These are phyloP conservation scores for Rubia peregrina DNA, from an alignment of 305 asterid species.

Conservation along the genomic window DNA sequence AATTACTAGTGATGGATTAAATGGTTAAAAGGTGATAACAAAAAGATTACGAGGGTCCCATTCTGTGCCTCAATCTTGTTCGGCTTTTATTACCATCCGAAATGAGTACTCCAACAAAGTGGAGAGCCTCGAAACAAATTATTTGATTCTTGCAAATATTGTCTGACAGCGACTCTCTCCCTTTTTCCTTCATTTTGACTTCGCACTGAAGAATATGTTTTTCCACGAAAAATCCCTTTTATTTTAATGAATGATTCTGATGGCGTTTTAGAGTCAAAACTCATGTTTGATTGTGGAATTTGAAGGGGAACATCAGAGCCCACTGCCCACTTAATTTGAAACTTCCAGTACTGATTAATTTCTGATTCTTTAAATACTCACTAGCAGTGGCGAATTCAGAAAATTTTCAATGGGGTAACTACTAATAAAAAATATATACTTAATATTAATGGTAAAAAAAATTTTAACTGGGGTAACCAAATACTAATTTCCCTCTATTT, in stretches of 20 bases:
- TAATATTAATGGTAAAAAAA: no score
- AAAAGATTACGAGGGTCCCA: conserved; percentile 1
- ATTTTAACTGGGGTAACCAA: no score
- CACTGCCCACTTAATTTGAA: no score
- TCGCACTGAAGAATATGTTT: conserved; percentile 2
- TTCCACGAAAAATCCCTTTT: background rate
- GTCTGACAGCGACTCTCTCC: conserved; percentile 17
- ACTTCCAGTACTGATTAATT: no score
- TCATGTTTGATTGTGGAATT: conserved; percentile 17
- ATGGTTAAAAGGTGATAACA: background rate
- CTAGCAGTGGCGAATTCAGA: no score
- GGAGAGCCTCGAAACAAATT: conserved; percentile 18
- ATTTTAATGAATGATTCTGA: conserved; percentile 15
- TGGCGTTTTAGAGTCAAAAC: conserved; percentile 31
- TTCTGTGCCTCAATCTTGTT: background rate
- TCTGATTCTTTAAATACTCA: no score
- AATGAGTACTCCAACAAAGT: conserved; percentile 14
- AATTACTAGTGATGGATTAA: background rate
- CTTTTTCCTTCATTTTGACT: conserved; percentile 12
- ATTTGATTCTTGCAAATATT: conserved; percentile 22
- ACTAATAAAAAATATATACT: no score
- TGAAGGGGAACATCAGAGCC: no score
- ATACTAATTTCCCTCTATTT: no score
- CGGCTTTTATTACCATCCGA: background rate
- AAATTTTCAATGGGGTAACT: no score